Percentiles rank a stretch among this genome's conserved stretches.
Evolutionary conservation across 2,329 filamentous ascomycete genomes (phyloP).

Genomic region (Hymenoscyphus scutula): DNA sequence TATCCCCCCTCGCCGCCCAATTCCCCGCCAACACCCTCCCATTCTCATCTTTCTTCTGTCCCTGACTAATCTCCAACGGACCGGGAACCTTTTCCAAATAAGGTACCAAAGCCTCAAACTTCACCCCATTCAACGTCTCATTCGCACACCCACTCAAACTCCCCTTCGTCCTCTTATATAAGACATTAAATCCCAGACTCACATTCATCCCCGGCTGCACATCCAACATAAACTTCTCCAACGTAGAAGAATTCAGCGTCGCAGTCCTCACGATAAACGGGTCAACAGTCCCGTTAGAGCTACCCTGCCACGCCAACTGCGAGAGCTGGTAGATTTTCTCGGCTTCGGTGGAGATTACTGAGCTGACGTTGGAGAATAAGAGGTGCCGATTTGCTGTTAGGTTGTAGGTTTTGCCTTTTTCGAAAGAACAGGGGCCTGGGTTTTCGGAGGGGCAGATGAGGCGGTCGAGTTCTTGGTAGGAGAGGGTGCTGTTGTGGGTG

Average conservation of each 20-base stretch:
- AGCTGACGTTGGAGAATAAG: background rate
- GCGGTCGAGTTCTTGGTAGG: too few species aligned
- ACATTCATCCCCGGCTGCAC: background rate
- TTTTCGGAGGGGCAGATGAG: background rate
- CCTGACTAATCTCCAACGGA: background rate
- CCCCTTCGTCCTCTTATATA: background rate
- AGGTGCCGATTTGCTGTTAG: background rate
- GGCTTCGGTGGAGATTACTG: background rate
- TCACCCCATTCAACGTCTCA: conserved; percentile 2
- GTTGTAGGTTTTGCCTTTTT: background rate
- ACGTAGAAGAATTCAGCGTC: background rate
- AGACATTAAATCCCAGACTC: background rate
- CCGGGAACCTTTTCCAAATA: background rate
- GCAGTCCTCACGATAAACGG: background rate
- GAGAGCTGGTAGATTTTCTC: background rate
- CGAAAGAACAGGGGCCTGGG: background rate
- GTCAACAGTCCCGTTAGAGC: background rate
- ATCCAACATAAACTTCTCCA: background rate
- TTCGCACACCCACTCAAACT: background rate
- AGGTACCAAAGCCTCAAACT: background rate
- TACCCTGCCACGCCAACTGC: background rate
- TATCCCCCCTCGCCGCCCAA: background rate
- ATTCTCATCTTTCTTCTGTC: background rate
- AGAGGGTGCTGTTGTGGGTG: too few species aligned
- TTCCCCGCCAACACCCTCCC: background rate